Base-by-base conservation (phyloP, 371 early-diverging fungal species). In the Saksenaea vasiformis region DNA sequence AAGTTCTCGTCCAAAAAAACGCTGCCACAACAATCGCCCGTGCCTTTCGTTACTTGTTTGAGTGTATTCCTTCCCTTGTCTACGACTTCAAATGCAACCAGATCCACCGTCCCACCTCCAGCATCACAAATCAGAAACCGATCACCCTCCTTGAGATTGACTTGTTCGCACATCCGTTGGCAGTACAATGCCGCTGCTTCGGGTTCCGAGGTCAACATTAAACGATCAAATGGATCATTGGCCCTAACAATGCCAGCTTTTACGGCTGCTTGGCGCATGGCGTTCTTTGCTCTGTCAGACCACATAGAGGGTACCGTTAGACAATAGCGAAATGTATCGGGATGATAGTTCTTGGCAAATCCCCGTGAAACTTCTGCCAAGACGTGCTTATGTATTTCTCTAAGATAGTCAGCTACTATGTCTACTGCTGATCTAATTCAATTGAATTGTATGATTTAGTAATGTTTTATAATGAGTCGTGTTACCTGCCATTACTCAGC, bases 181-280 rank as follows among this genome's bases (percentile, higher is more conserved):
- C 87, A 86, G 64, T 86, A 86, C 17, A 86, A 67, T 22, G 87
- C 87, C 11, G 84, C 86, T 4, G 86, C 86, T 61, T 86, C 86
- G 15, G 86, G 86, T 55, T 86, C 86, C 13, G 87, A 86, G 44
- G 84, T 80, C 43, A 86, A 65, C 9, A 85, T 53, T 3, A 86
- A 64, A 19, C 85, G 77, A 51, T 86, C 84, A 5, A 74, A 70
- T 13, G 83, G 85, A 58, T 86, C 87, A 7, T 67, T 60, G 1
- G 75, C 61, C 13, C 64, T 43, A 19, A 86, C 72, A 15, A 86
- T 60, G 0, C 80, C 84, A 4, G 87, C 87, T 28, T 74, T 60
- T 55, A 82, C 70, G 17, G 85, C 85, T 0, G 87, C 85, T 55
- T 73, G 76, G 58, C 87, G 70, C 87, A 86, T 86, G 3, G 70